phyloP scores from a whole-genome alignment of 2,329 filamentous ascomycete species.

The Fusarium fracticaudum region DNA sequence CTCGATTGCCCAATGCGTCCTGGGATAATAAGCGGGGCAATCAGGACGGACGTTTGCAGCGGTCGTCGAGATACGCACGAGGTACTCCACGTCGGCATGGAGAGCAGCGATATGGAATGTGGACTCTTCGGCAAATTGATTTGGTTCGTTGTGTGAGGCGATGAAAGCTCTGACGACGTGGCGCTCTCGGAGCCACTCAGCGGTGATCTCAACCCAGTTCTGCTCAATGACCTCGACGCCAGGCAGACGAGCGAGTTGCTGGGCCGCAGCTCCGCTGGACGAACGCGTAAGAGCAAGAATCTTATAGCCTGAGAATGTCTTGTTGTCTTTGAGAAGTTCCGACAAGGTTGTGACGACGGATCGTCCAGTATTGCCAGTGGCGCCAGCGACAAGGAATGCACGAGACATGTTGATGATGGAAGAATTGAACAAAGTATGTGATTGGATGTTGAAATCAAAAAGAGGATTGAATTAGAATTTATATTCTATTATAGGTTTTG shows the following conservation, averaged over 20 bases:
- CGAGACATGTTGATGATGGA: neutral
- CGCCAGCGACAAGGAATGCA: neutral
- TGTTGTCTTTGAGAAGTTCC: neutral
- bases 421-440: accelerated
- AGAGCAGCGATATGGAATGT: neutral
- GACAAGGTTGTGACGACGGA: neutral
- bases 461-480: no score
- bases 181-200: neutral
- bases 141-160: neutral
- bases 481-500: no score
- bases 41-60: neutral
- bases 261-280: neutral
- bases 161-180: neutral
- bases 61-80: neutral
- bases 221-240: neutral
- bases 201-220: neutral
- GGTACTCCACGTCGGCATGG: accelerated
- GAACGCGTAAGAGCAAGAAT: neutral
- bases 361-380: neutral
- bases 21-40: neutral
- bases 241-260: neutral
- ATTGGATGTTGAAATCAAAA: accelerated
- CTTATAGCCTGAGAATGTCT: accelerated
- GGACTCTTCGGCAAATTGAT: neutral
- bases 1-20: neutral